phyloP scores from a whole-genome alignment of 768 basidiomycete species.

The Russula ochroleuca region DNA sequence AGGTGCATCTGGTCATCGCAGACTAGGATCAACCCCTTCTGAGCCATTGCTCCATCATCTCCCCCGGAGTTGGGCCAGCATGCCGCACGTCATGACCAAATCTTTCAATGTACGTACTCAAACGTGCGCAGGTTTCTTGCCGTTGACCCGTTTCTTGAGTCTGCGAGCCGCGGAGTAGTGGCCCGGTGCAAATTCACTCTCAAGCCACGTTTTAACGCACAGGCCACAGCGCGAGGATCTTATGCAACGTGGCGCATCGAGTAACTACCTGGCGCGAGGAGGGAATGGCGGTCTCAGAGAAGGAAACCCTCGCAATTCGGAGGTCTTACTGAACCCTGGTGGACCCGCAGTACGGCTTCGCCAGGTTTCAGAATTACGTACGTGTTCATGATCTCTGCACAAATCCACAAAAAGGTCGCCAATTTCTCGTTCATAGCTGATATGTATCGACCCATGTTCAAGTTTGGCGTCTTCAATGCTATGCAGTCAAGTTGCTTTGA shows the following conservation, averaged over 20 bases:
- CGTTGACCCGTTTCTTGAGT: constrained; percentile 4
- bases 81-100: background rate
- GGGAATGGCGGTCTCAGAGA: background rate
- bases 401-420: background rate
- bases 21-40: background rate
- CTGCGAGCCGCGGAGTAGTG: background rate
- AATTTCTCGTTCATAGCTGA: constrained; percentile 54
- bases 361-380: constrained; percentile 59
- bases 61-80: background rate
- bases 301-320: constrained; percentile 28
- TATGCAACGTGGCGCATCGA: background rate
- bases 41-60: background rate
- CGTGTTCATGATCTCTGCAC: constrained; percentile 43
- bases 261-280: background rate
- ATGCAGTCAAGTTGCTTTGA: constrained; percentile 84
- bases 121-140: background rate
- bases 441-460: constrained; percentile 74
- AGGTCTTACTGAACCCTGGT: constrained; percentile 37
- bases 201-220: background rate
- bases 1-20: background rate
- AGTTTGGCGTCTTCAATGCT: constrained; percentile 87
- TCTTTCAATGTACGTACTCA: constrained; percentile 5
- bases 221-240: background rate
- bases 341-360: constrained; percentile 40
- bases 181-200: background rate